phyloP scores from a whole-genome alignment of 179 eudicot genomes.

The Dionaea muscipula region DNA sequence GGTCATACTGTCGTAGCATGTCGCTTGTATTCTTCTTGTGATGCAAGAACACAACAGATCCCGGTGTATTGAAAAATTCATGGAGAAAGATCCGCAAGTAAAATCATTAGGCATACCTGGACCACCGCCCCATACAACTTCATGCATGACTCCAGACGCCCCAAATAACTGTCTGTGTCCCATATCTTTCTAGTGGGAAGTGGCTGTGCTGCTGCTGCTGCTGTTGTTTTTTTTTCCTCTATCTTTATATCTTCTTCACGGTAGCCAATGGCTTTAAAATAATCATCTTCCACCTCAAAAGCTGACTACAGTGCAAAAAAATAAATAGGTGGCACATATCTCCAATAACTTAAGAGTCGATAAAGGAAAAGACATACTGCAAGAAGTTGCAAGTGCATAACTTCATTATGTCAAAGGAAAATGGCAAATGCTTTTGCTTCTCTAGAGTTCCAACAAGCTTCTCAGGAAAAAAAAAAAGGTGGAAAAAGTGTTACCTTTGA shows the following conservation, averaged over 20 bases:
- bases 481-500: slow-evolving; percentile 41
- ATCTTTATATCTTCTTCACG: slow-evolving; percentile 49
- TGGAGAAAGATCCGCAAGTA: too few relatives aligned
- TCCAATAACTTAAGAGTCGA: too few relatives aligned
- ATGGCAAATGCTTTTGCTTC: too few relatives aligned
- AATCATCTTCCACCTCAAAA: slow-evolving; percentile 40
- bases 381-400: background rate
- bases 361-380: background rate
- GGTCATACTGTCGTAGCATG: too few relatives aligned
- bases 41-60: too few relatives aligned
- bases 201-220: too few relatives aligned
- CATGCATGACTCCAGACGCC: slow-evolving; percentile 47
- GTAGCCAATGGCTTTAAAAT: slow-evolving; percentile 62
- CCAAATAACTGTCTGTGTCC: slow-evolving; percentile 41
- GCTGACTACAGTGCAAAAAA: slow-evolving; percentile 23
- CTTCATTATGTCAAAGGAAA: background rate
- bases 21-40: too few relatives aligned
- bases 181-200: slow-evolving; percentile 53
- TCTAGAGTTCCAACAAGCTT: background rate
- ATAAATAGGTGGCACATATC: too few relatives aligned
- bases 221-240: too few relatives aligned
- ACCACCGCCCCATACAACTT: slow-evolving; percentile 83
- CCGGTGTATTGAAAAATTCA: too few relatives aligned
- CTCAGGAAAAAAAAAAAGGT: background rate
- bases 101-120: slow-evolving; percentile 40